Percentiles rank a stretch among this genome's conserved stretches.
Conservation (phyloP, 148 eudicot species). For the Agrostemma githago region DNA sequence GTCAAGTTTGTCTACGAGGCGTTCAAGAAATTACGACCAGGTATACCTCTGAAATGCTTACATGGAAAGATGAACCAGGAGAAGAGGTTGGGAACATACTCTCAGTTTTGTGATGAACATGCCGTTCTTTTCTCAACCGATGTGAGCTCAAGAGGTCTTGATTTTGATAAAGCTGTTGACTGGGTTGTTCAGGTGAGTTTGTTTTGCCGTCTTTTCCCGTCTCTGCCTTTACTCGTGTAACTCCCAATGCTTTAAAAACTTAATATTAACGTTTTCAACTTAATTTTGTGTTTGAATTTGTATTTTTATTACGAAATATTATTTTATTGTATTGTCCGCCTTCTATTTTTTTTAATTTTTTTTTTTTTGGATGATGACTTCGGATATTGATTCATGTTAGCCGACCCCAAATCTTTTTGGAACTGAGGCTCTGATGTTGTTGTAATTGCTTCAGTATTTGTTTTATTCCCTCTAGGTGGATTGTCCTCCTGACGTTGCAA, state of each 20-base stretch:
- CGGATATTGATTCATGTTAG: no score
- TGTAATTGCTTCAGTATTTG: constrained; percentile 4
- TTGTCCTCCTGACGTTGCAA: constrained; percentile 77
- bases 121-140: constrained; percentile 80
- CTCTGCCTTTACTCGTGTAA: no score
- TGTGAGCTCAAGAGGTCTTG: constrained; percentile 92
- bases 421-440: no score
- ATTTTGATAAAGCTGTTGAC: constrained; percentile 81
- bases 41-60: constrained; percentile 79
- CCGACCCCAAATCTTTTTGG: no score
- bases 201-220: neutral
- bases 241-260: no score
- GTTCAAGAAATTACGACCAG: constrained; percentile 89
- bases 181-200: constrained; percentile 93
- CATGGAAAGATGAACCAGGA: constrained; percentile 98
- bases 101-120: constrained; percentile 60
- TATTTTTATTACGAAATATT: no score
- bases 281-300: no score
- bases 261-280: no score
- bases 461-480: constrained; percentile 50
- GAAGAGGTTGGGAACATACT: constrained; percentile 64
- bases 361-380: no score
- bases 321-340: no score
- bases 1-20: constrained; percentile 79
- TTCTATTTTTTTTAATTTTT: no score